Evolutionary conservation across 1,284 basidiomycete genomes (phyloP), one percentile per base, ranked within the genome.

Genomic region (Pseudozyma tsukubaensis): DNA sequence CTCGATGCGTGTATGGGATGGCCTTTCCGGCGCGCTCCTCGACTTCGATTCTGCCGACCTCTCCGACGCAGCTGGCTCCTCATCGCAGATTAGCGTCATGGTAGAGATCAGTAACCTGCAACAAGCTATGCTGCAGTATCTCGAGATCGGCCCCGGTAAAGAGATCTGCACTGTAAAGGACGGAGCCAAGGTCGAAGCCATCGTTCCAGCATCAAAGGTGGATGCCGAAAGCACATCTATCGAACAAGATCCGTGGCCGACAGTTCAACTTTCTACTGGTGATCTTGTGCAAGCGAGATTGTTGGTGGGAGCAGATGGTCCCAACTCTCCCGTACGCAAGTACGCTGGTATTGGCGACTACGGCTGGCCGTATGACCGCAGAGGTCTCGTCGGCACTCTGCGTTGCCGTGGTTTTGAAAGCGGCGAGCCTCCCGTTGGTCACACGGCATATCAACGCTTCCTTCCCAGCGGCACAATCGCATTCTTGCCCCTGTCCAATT

Each of bases 401-500:
- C 62, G 77, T 3, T 78, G 75, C 43, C 59, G 54, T 6, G 55
- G 70, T 12, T n/a, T 56, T 7, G 56, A 65, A 19, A 48, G 39
- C 12, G 66, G 72, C 73, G 43, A 80, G 56, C 70, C 78, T n/a
- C 12, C 49, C 1, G 74, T 73, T 11, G 68, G 77, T 42, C 9
- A 60, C 14, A 92, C 91, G 1, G 95, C 94, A 0, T 98, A 92
- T 85, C 97, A 99, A 85, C 88, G 96, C 29, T 99, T 99, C 87
- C 89, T 99, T 35, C 92, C 95, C 0, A 94, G 94, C 4, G 96
- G 97, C 0, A 96, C 97, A 0, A 91, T 99, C 49, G 96, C 95
- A 0, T 98, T 76, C 48, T 59, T 80, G 36, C 73, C 73, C 90
- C 76, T 94, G 29, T 84, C 92, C 0, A 87, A 90, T 1, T 91